Percentiles rank a stretch among this genome's conserved stretches.
phyloP scores from a whole-genome alignment of 805 yeast species.

The Starmerella kuoi region DNA sequence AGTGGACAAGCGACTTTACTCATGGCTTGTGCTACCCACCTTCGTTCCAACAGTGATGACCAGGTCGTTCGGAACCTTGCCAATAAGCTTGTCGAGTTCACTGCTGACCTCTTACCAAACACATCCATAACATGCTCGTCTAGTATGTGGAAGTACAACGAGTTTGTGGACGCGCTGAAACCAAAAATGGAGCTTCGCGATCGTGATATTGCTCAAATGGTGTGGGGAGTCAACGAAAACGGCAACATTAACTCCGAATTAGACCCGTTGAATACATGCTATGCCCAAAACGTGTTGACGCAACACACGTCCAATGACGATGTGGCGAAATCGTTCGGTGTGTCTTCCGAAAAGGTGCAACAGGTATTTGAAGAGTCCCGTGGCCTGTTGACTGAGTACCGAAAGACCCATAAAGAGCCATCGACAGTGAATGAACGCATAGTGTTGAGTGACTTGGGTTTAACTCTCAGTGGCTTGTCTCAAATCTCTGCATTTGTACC shows the following conservation, averaged over 20 bases:
- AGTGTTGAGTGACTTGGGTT: slow-evolving; percentile 3
- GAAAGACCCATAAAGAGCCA: slow-evolving; percentile 23
- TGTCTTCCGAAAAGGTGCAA: slow-evolving; percentile 18
- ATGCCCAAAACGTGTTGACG: slow-evolving; percentile 28
- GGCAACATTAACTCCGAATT: slow-evolving; percentile 30
- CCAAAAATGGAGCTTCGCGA: slow-evolving; percentile 22
- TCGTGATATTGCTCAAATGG: slow-evolving; percentile 29
- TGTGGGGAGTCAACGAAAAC: slow-evolving; percentile 28
- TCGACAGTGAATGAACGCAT: slow-evolving; percentile 5
- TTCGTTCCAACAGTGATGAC: slow-evolving; percentile 4
- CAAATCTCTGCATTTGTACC: slow-evolving; percentile 4
- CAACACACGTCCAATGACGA: slow-evolving; percentile 21
- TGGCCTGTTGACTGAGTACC: slow-evolving; percentile 20
- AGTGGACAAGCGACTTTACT: slow-evolving; percentile 31
- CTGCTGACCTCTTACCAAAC: background rate
- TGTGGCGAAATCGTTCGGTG: slow-evolving; percentile 29
- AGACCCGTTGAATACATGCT: slow-evolving; percentile 27
- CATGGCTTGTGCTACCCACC: slow-evolving; percentile 24
- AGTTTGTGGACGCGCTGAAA: slow-evolving; percentile 26
- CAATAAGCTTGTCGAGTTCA: slow-evolving; percentile 12
- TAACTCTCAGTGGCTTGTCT: slow-evolving; percentile 30
- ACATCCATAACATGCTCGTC: slow-evolving; percentile 1
- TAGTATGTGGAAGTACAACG: slow-evolving; percentile 27
- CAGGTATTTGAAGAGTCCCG: slow-evolving; percentile 23
- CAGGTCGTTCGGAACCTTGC: slow-evolving; percentile 15